Conservation (phyloP, 306 rosid genomes). For the Spatholobus suberectus region DNA sequence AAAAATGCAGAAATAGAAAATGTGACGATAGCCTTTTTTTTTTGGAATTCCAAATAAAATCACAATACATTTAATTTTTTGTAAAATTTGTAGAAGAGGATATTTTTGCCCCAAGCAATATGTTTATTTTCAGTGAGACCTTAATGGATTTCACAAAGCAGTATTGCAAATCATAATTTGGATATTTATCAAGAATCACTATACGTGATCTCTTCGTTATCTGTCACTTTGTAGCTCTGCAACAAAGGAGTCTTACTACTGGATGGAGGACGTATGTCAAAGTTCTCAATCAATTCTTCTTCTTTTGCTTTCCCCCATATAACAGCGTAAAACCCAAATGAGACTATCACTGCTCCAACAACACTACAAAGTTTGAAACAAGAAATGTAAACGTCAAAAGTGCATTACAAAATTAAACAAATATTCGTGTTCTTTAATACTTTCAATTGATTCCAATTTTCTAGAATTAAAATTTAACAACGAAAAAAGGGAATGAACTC, state of each 20-base stretch:
- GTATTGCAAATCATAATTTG: neutral
- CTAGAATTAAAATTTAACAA: neutral
- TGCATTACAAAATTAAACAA: neutral
- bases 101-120: neutral
- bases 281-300: constrained; percentile 26
- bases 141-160: neutral
- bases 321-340: constrained; percentile 67
- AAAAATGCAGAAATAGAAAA: neutral
- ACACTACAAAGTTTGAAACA: constrained; percentile 49
- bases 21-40: neutral
- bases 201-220: neutral
- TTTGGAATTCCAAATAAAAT: neutral
- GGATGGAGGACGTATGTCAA: neutral
- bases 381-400: neutral
- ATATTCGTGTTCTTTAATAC: neutral
- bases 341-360: constrained; percentile 57
- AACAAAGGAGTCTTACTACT: constrained; percentile 46
- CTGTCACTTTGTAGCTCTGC: constrained; percentile 13
- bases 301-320: constrained; percentile 68
- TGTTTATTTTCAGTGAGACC: neutral
- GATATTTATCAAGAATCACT: neutral
- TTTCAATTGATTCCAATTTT: neutral
- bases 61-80: neutral
- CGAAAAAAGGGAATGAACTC: neutral
- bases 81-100: neutral